phyloP scores from a whole-genome alignment of 2,329 filamentous ascomycete species.

The Aspergillus sojae region DNA sequence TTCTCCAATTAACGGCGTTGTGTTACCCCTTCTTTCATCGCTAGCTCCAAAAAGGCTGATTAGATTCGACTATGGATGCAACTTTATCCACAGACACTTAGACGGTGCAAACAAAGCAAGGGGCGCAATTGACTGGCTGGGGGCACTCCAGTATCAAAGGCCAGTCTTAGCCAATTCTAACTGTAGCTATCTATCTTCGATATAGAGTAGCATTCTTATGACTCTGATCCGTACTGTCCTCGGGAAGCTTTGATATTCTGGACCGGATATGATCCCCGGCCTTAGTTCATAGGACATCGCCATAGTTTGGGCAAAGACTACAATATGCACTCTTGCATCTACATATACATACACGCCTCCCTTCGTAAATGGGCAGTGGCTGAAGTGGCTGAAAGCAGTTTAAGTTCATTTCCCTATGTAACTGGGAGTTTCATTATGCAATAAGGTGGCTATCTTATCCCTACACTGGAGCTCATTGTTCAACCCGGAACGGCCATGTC shows the following conservation, averaged over 20 bases:
- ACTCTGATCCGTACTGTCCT: not conserved
- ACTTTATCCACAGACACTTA: not conserved
- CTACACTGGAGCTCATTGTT: slow-evolving; percentile 3
- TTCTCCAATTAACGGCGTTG: not conserved
- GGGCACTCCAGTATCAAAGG: not conserved
- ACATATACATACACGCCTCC: not conserved
- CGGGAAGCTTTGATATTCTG: not conserved
- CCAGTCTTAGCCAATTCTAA: not conserved
- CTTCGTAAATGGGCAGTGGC: slow-evolving; percentile 15
- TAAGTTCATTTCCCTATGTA: slow-evolving; percentile 6
- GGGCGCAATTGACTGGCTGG: slow-evolving; percentile 1
- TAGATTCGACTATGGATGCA: not conserved
- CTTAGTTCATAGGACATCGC: not conserved
- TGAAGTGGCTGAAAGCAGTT: slow-evolving; percentile 17
- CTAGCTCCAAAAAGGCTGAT: not conserved
- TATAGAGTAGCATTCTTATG: not conserved
- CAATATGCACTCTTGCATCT: not conserved
- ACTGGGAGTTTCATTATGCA: not conserved
- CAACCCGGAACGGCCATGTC: slow-evolving; percentile 1
- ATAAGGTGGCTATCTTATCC: slow-evolving; percentile 7
- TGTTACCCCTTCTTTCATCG: slow-evolving; percentile 5
- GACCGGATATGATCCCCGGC: not conserved
- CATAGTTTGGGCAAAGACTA: not conserved
- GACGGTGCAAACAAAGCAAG: slow-evolving; percentile 8
- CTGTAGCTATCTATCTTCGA: not conserved